A percentile compares a stretch with the other conserved stretches of the same genome.
Conservation (phyloP, 345 rosid species). For the Crucihimalaya himalaica region DNA sequence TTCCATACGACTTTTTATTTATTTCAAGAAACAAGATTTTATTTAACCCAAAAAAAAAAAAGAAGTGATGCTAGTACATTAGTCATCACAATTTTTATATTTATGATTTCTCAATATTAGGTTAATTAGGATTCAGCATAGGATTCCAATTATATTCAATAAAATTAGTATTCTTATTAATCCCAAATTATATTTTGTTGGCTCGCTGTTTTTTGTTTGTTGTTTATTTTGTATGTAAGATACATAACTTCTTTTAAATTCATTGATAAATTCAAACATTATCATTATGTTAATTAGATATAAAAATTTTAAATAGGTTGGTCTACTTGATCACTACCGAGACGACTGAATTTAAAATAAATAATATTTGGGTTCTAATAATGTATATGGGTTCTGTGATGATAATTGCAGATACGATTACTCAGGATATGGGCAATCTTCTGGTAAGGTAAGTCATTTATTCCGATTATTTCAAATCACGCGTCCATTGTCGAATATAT, state of each 20-base stretch:
- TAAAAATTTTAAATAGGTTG: background rate
- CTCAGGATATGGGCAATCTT: conserved; percentile 86
- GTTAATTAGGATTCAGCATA: background rate
- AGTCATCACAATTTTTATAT: background rate
- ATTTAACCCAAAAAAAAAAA: background rate
- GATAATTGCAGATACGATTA: conserved; percentile 71
- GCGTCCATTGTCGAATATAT: background rate
- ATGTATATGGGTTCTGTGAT: background rate
- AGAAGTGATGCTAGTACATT: conserved; percentile 11
- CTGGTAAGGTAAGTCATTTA: conserved; percentile 70
- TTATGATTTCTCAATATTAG: background rate
- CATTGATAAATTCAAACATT: background rate
- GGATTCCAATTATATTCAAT: background rate
- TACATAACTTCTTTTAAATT: background rate
- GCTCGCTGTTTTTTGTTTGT: background rate
- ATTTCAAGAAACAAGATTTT: background rate
- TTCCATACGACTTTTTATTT: background rate
- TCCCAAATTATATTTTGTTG: background rate
- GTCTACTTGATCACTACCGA: background rate
- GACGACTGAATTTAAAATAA: background rate
- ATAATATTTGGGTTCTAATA: background rate
- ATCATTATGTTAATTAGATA: background rate
- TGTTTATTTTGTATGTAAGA: background rate
- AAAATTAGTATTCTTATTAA: background rate
- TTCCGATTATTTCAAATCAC: conserved; percentile 4